Evolutionary conservation across 371 early-diverging fungal species (phyloP), one percentile per base, ranked within the genome.

Genomic region (Syncephalis plumigaleata): DNA sequence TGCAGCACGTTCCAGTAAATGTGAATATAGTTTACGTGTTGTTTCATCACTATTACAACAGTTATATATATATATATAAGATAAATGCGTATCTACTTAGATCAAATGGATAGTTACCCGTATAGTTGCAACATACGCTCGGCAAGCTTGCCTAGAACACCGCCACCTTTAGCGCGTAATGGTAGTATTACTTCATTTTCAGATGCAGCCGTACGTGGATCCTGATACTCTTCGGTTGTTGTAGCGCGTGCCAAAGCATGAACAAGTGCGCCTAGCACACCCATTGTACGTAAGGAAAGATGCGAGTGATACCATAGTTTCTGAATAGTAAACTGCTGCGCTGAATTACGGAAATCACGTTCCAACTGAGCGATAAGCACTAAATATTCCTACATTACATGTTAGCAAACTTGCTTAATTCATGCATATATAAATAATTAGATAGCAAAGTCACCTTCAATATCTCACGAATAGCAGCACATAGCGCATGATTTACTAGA

Each of bases 281-380:
- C 67, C 73, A 88, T 67, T 9, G 81, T 79, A 45, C 73, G 68
- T 31, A 83, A 23, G 0, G 78, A 71, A 9, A 91, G 90, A 39
- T 77, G 73, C 5, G 91, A 62, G 57, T 89, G 82, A 52, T 75
- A 86, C 88, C 87, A 87, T 5, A 93, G 61, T 55, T 84, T 81
- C 49, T 91, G 93, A 15, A 93, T 58, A 1, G 90, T 82, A 55
- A 94, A 92, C 9, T 31, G 31, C 7, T 67, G 63, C 1, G 75
- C 64, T 0, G 73, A 68, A 1, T 79, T 68, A 42, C 81, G 75
- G 39, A 80, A 79, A 46, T 84, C 81, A 48, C 81, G 81, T 53
- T 96, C 96, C 1, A 92, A 64, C 55, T 91, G 91, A 15, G 85
- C 85, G n/a, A 96, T 70, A 36, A 91, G 61, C 1, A 79, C 58